Evolutionary conservation across 1,284 basidiomycete species (phyloP).

Genomic region (Pseudozyma pruni): DNA sequence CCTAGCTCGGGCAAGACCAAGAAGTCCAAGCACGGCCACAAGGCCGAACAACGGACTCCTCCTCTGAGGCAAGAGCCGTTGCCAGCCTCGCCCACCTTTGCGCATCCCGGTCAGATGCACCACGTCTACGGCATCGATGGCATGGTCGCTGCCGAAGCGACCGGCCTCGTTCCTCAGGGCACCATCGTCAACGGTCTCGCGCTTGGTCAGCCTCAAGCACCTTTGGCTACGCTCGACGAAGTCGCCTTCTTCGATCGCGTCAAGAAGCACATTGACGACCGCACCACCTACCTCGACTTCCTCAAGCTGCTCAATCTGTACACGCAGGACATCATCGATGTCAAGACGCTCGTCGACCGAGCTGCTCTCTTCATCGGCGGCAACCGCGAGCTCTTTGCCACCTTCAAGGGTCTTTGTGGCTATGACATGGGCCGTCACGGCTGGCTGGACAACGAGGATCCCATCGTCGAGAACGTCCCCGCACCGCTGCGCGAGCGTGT

Average conservation of each 20-base stretch:
- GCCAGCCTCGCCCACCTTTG: constrained; percentile 39
- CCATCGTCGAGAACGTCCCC: constrained; percentile 69
- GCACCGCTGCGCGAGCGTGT: constrained; percentile 65
- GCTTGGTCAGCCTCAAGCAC: constrained; percentile 62
- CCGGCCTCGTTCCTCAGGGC: constrained; percentile 49
- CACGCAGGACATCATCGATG: constrained; percentile 89
- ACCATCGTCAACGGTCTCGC: constrained; percentile 47
- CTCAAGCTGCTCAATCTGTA: constrained; percentile 94
- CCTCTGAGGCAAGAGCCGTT: constrained; percentile 46
- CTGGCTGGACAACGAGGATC: constrained; percentile 70
- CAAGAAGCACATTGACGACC: constrained; percentile 83
- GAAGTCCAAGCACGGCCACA: constrained; percentile 64
- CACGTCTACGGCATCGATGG: constrained; percentile 60
- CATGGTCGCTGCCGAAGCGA: constrained; percentile 51
- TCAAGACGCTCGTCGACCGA: constrained; percentile 85
- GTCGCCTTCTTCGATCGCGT: constrained; percentile 93
- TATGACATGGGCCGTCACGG: constrained; percentile 77
- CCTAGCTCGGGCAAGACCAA: constrained; percentile 49
- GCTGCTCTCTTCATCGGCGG: constrained; percentile 82
- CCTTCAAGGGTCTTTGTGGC: constrained; percentile 88
- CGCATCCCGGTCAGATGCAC: constrained; percentile 45
- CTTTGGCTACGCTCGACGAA: constrained; percentile 79
- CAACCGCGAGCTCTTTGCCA: constrained; percentile 80
- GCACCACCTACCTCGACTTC: constrained; percentile 93
- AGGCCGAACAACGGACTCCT: constrained; percentile 48